Base-by-base conservation (phyloP, 2,329 filamentous ascomycete genomes). In the Sporothrix protearum region DNA sequence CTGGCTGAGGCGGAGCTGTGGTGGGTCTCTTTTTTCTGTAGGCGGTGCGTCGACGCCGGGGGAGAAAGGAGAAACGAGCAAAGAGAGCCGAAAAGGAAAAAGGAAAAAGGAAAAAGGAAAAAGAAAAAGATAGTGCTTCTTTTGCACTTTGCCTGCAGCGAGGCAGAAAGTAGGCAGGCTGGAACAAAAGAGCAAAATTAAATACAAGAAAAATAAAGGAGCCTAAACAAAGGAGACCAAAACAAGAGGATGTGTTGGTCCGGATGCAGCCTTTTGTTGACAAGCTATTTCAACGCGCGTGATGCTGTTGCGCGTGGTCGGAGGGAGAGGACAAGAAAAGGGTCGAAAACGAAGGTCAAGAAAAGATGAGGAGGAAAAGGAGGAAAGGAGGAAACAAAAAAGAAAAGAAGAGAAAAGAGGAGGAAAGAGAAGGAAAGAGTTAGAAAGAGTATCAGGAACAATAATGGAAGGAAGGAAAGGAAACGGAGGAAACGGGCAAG, bases 221-320 rank as follows among this genome's bases (percentile, higher is more conserved):
- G 49, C 36, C 36, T 30, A 45, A 47, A 69, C 51, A 69, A 69
- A 59, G 25, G 16, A 8, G 25, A 47, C 49, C 51, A 69, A 69
- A 69, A 69, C 51, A 69, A 55, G 51, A 39, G 53, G 25, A 9
- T 16, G 36, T 51, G 67, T 47, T 45, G 68, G 36, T 61, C 68
- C 68, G 68, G 55, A 49, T 70, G 68, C 55, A 70, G 67, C 67
- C 36, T 45, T 42, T 59, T 36, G 66, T 68, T 57, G 67, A 55
- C 33, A 55, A 42, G 67, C 33, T 51, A 7, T 16, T 28, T 49
- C 47, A 28, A 68, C 30, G 49, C 66, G 36, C 47, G 49, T 10
- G 47, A 68, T 55, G 66, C 16, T 16, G 39, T 14, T 68, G 47
- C 66, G 47, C 66, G 51, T 33, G 64, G 30, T 51, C 45, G 42